Conservation (phyloP, 192 early-diverging fungal genomes). For the Entophlyctis luteolus region DNA sequence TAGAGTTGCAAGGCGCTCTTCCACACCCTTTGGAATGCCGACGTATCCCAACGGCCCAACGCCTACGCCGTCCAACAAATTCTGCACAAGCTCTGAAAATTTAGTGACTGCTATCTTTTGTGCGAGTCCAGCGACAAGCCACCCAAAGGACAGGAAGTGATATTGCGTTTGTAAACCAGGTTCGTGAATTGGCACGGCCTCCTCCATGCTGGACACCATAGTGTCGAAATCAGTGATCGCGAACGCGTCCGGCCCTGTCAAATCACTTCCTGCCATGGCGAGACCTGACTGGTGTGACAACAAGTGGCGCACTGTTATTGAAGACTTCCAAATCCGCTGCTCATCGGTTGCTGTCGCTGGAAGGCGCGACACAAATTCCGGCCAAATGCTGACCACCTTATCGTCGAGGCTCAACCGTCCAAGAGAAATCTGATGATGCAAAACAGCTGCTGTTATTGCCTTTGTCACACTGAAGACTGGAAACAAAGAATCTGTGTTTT, state of each 20-base stretch:
- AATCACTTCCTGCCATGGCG: slow-evolving; percentile 18
- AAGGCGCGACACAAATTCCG: slow-evolving; percentile 8
- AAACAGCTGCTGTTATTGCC: slow-evolving; percentile 13
- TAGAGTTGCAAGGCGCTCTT: slow-evolving; percentile 23
- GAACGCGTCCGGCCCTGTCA: not conserved
- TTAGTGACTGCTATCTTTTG: slow-evolving; percentile 26
- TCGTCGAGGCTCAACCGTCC: slow-evolving; percentile 14
- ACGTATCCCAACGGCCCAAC: slow-evolving; percentile 19
- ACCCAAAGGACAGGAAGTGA: slow-evolving; percentile 27
- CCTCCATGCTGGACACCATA: slow-evolving; percentile 27
- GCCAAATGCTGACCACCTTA: slow-evolving; percentile 20
- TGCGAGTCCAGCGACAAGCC: slow-evolving; percentile 30
- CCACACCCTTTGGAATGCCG: slow-evolving; percentile 30
- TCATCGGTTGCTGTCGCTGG: not conserved
- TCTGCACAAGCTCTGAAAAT: slow-evolving; percentile 4
- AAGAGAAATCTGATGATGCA: slow-evolving; percentile 12
- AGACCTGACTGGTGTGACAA: slow-evolving; percentile 23
- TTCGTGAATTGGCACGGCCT: slow-evolving; percentile 2
- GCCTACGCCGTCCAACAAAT: slow-evolving; percentile 26
- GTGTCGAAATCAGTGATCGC: slow-evolving; percentile 22
- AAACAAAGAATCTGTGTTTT: slow-evolving; percentile 13
- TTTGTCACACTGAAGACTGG: slow-evolving; percentile 26
- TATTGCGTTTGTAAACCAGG: slow-evolving; percentile 11
- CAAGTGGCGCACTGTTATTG: slow-evolving; percentile 24
- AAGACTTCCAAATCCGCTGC: slow-evolving; percentile 6